Percentiles rank a stretch among this genome's conserved stretches.
phyloP scores from a whole-genome alignment of 1,284 basidiomycete species.

The Cystobasidium slooffiae region DNA sequence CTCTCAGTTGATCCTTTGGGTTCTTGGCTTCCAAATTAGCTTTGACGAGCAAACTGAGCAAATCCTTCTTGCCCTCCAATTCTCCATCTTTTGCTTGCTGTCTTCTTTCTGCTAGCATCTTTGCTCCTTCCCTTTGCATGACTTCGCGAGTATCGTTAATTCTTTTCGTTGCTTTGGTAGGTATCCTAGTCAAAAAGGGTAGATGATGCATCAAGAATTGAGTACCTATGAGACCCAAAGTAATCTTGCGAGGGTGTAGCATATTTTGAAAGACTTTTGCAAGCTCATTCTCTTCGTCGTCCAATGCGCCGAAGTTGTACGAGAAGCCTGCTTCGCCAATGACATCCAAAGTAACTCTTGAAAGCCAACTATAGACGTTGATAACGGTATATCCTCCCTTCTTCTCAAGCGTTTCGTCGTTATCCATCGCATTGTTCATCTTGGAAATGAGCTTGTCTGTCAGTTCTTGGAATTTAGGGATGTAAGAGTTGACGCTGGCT shows the following conservation, averaged over 20 bases:
- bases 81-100: constrained; percentile 17
- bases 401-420: constrained; percentile 25
- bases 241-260: constrained; percentile 22
- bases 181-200: constrained; percentile 18
- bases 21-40: constrained; percentile 33
- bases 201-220: constrained; percentile 1
- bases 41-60: constrained; percentile 42
- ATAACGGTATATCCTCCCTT: constrained; percentile 44
- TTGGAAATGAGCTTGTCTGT: constrained; percentile 61
- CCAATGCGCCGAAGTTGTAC: constrained; percentile 30
- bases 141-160: not conserved
- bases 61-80: constrained; percentile 41
- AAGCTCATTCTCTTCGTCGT: constrained; percentile 29
- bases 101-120: constrained; percentile 18
- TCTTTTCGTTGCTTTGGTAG: not conserved
- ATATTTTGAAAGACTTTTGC: constrained; percentile 22
- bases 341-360: constrained; percentile 42
- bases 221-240: not conserved
- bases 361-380: constrained; percentile 48
- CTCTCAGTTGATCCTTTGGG: constrained; percentile 28
- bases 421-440: not conserved
- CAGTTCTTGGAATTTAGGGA: constrained; percentile 69
- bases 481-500: constrained; percentile 45
- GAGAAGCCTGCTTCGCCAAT: constrained; percentile 43
- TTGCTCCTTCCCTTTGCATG: constrained; percentile 27